Conservation (phyloP, 1,284 basidiomycete species). For the Apiotrichum akiyoshidainum region DNA sequence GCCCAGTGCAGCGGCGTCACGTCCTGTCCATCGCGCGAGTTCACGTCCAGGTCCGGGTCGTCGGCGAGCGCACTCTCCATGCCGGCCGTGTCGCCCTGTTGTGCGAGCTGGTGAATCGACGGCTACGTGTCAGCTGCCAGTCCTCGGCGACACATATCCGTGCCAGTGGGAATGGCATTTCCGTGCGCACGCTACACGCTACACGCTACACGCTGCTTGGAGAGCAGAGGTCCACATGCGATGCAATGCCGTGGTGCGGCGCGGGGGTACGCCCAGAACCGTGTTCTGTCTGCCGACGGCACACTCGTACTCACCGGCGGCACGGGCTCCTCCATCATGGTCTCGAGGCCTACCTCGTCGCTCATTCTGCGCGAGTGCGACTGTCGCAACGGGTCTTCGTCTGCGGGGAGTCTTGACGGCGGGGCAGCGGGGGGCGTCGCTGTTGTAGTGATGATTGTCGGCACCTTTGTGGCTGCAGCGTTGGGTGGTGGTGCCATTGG, state of each 20-base stretch:
- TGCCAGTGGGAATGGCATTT: background rate
- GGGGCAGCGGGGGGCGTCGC: slow-evolving; percentile 16
- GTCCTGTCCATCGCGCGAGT: slow-evolving; percentile 81
- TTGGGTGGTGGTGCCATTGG: background rate
- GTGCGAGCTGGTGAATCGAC: slow-evolving; percentile 81
- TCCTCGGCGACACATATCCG: no score
- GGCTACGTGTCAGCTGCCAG: slow-evolving; percentile 22
- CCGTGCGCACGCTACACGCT: background rate
- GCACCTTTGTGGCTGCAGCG: slow-evolving; percentile 7
- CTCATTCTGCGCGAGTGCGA: slow-evolving; percentile 20
- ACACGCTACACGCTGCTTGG: no score
- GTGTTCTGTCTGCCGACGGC: background rate
- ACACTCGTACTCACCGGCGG: slow-evolving; percentile 19
- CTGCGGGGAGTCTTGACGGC: slow-evolving; percentile 1
- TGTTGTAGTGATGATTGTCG: slow-evolving; percentile 18
- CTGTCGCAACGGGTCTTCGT: slow-evolving; percentile 11
- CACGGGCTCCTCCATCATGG: slow-evolving; percentile 29
- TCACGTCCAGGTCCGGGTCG: slow-evolving; percentile 64
- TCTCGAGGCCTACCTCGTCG: slow-evolving; percentile 35
- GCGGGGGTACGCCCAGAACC: background rate
- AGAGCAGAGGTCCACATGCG: no score
- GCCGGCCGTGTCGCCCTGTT: slow-evolving; percentile 73
- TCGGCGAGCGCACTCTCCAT: slow-evolving; percentile 61
- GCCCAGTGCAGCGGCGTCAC: slow-evolving; percentile 98
- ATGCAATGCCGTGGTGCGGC: no score